These are phyloP conservation scores for Oryza punctata DNA, from an alignment of 176 grass and related monocot species.

Conservation along the genomic window DNA sequence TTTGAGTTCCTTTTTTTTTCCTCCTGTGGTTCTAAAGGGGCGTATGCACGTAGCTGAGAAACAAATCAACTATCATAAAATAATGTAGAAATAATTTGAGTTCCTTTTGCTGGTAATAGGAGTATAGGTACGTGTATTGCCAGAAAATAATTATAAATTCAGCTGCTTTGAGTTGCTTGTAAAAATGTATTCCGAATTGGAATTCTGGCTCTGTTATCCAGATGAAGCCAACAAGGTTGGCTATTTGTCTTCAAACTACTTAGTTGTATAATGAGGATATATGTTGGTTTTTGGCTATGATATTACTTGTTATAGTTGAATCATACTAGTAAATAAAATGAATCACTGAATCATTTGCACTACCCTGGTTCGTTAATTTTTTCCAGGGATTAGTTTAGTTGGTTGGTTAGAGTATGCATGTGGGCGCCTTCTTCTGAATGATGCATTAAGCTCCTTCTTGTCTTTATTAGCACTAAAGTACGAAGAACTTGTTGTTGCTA, in stretches of 20 bases:
- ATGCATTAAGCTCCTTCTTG: neutral
- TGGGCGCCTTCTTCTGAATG: neutral
- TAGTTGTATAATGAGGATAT: neutral
- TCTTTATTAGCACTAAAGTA: neutral
- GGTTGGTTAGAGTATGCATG: neutral
- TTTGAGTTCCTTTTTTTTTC: neutral
- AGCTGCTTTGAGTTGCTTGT: neutral
- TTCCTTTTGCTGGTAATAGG: conserved; percentile 7
- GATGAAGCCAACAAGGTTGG: neutral
- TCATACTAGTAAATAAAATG: neutral
- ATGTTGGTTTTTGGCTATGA: neutral
- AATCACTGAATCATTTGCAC: neutral
- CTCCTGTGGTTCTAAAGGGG: neutral
- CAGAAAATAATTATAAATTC: conserved; percentile 7
- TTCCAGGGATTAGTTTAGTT: conserved; percentile 1
- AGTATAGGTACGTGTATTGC: neutral
- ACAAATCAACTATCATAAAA: neutral
- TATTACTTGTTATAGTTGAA: neutral
- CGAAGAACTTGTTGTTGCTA: neutral
- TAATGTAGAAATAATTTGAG: neutral
- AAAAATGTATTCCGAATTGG: neutral
- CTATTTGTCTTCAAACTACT: neutral
- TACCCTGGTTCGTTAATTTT: neutral
- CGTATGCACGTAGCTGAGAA: neutral
- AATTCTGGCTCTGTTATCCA: neutral